phyloP scores from a whole-genome alignment of 106 monocot genomes.

The Alisma plantagoaquatica region DNA sequence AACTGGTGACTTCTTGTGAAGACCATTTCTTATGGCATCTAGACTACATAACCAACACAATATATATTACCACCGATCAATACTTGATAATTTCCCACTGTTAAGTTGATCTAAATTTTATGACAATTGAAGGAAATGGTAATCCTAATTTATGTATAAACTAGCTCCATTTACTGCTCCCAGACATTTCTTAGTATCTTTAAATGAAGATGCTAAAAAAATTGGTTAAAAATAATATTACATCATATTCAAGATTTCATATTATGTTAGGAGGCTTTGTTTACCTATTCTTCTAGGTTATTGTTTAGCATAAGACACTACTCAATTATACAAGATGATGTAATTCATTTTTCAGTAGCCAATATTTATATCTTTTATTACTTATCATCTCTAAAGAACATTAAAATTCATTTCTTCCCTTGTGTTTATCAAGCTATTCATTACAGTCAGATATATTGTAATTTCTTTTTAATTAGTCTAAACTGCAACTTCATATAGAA shows the following conservation, averaged over 20 bases:
- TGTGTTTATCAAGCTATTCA: neutral
- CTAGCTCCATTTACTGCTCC: neutral
- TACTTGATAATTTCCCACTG: slow-evolving; percentile 81
- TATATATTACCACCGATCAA: slow-evolving; percentile 73
- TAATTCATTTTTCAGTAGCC: too few species aligned
- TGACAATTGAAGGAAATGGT: slow-evolving; percentile 25
- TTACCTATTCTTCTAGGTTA: too few species aligned
- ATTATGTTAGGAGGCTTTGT: too few species aligned
- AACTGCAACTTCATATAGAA: neutral
- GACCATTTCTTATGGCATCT: slow-evolving; percentile 85
- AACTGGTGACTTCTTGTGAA: slow-evolving; percentile 81
- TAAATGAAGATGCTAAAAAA: neutral
- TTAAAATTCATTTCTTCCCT: neutral
- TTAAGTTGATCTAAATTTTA: slow-evolving; percentile 33
- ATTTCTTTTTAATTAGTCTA: neutral
- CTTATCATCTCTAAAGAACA: too few species aligned
- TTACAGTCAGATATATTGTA: neutral
- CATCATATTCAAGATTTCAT: too few species aligned
- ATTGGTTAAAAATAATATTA: neutral
- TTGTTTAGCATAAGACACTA: too few species aligned
- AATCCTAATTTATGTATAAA: neutral
- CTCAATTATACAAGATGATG: too few species aligned
- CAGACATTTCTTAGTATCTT: neutral
- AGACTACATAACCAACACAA: slow-evolving; percentile 83
- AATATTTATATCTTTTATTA: too few species aligned